These are phyloP conservation scores for Hortaea werneckii DNA, from an alignment of 2,329 filamentous ascomycete species.

Conservation along the genomic window DNA sequence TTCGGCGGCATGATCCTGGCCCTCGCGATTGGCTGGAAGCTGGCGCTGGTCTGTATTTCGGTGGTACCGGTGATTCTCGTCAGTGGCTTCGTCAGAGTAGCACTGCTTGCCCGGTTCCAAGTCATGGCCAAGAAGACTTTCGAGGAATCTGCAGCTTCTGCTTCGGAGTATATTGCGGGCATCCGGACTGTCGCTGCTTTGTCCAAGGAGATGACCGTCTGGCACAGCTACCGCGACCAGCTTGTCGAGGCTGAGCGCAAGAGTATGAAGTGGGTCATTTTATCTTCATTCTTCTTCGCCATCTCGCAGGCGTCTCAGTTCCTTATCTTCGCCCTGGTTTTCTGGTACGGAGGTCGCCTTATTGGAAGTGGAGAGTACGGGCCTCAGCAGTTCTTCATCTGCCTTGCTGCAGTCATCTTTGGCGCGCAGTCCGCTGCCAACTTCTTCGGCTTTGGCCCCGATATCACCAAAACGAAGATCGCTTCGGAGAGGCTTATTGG, in stretches of 20 bases:
- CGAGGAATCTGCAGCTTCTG: slow-evolving; percentile 15
- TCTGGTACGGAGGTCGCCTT: slow-evolving; percentile 21
- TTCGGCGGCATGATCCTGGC: slow-evolving; percentile 38
- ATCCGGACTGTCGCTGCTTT: slow-evolving; percentile 21
- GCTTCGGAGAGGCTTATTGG: slow-evolving; percentile 12
- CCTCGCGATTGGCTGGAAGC: slow-evolving; percentile 39
- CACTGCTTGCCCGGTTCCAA: slow-evolving; percentile 8
- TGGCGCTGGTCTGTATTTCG: slow-evolving; percentile 36
- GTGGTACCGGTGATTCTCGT: slow-evolving; percentile 37
- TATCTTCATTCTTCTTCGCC: slow-evolving; percentile 13
- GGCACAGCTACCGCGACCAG: slow-evolving; percentile 13
- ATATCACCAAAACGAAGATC: slow-evolving; percentile 20
- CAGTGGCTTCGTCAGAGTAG: slow-evolving; percentile 29
- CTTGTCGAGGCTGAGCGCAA: slow-evolving; percentile 15
- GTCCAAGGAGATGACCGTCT: slow-evolving; percentile 16
- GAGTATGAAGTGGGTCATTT: slow-evolving; percentile 8
- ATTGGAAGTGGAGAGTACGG: slow-evolving; percentile 19
- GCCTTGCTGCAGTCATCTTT: slow-evolving; percentile 53
- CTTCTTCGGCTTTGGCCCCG: slow-evolving; percentile 49
- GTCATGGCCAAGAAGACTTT: slow-evolving; percentile 28
- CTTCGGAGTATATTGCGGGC: slow-evolving; percentile 8
- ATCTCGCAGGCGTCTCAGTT: slow-evolving; percentile 18
- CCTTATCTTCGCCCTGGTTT: slow-evolving; percentile 14
- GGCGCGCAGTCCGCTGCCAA: slow-evolving; percentile 57
- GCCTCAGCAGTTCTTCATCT: slow-evolving; percentile 40